Percentiles rank a stretch among this genome's conserved stretches.
Conservation (phyloP, 176 grass and related monocot genomes). For the Poa pratensis region DNA sequence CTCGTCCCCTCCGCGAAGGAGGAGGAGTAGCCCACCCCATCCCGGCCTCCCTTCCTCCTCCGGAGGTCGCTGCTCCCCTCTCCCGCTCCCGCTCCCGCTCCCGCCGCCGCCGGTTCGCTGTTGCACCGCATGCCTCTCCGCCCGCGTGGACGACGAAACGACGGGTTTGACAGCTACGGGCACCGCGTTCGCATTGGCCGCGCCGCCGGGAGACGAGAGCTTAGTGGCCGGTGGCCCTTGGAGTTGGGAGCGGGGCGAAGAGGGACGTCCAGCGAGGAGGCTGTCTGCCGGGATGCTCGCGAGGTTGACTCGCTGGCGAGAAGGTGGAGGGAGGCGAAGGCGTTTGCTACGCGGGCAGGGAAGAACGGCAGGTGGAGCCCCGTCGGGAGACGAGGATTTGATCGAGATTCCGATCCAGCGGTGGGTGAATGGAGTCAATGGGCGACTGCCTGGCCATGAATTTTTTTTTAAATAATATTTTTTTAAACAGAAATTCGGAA, state of each 20-base stretch:
- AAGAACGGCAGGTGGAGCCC: neutral
- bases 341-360: neutral
- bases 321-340: neutral
- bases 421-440: neutral
- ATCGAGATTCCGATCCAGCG: neutral
- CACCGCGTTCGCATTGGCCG: constrained; percentile 33
- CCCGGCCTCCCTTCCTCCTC: constrained; percentile 40
- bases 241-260: neutral
- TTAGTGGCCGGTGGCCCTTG: neutral
- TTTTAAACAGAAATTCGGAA: too few relatives aligned
- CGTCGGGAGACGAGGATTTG: neutral
- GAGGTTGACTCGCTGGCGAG: constrained; percentile 17
- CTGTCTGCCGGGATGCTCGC: constrained; percentile 8
- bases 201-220: neutral
- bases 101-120: constrained; percentile 38
- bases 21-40: constrained; percentile 35
- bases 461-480: too few relatives aligned
- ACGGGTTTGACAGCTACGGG: neutral
- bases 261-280: neutral
- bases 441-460: too few relatives aligned
- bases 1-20: constrained; percentile 52
- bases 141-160: neutral
- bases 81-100: constrained; percentile 37
- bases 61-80: constrained; percentile 36
- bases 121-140: constrained; percentile 52